phyloP scores from a whole-genome alignment of 2,329 filamentous ascomycete species.

The Incumbomyces delicatus region DNA sequence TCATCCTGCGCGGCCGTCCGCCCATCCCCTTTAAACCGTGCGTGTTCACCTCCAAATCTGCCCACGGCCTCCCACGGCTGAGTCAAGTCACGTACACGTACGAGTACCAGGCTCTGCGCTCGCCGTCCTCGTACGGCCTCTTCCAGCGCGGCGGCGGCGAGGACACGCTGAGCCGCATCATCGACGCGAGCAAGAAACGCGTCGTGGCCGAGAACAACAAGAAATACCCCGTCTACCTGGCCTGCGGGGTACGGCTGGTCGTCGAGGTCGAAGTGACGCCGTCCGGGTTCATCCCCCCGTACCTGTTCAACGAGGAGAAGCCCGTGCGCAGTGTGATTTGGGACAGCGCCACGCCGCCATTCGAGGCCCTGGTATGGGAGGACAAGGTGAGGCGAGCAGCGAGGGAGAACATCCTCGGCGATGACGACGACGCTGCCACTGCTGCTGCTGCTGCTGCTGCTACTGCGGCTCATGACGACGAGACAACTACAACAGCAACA shows the following conservation, averaged over 20 bases:
- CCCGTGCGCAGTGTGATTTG: constrained; percentile 14
- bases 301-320: constrained; percentile 18
- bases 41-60: constrained; percentile 15
- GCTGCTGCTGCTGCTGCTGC: not conserved
- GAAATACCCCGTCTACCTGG: constrained; percentile 11
- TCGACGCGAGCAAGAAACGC: constrained; percentile 10
- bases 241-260: not conserved
- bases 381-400: not conserved
- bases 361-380: not conserved
- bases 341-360: constrained; percentile 8
- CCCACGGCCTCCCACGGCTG: constrained; percentile 16
- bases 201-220: constrained; percentile 16
- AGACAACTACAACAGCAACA: too few species aligned
- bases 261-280: constrained; percentile 10
- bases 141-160: constrained; percentile 10
- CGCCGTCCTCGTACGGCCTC: constrained; percentile 9
- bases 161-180: constrained; percentile 10
- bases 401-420: not conserved
- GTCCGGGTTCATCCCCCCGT: constrained; percentile 21
- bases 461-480: too few species aligned
- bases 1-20: constrained; percentile 10
- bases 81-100: constrained; percentile 17
- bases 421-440: not conserved
- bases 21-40: constrained; percentile 17
- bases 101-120: constrained; percentile 19